These are phyloP conservation scores for Aspergillus affinis DNA, from an alignment of 495 filamentous ascomycete genomes.

Conservation along the genomic window DNA sequence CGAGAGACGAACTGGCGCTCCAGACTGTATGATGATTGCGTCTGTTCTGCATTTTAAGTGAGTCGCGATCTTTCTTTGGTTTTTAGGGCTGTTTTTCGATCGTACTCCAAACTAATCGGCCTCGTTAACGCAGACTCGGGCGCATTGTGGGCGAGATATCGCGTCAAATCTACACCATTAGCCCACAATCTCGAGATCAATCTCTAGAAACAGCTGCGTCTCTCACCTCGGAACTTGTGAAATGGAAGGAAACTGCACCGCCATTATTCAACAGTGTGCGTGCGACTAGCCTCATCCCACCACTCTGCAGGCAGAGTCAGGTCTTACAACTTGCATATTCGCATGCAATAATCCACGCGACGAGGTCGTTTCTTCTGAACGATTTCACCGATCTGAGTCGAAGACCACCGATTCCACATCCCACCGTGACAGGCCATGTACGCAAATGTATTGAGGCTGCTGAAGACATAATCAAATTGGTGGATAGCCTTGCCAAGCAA, in stretches of 20 bases:
- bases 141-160: slow-evolving; percentile 47
- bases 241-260: slow-evolving; percentile 44
- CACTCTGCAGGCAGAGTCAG: slow-evolving; percentile 54
- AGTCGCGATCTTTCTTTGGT: slow-evolving; percentile 4
- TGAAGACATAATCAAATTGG: slow-evolving; percentile 38
- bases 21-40: slow-evolving; percentile 49
- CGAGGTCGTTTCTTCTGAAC: slow-evolving; percentile 55
- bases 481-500: slow-evolving; percentile 40
- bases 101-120: slow-evolving; percentile 1
- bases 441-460: slow-evolving; percentile 47
- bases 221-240: slow-evolving; percentile 36
- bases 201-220: slow-evolving; percentile 41
- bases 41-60: slow-evolving; percentile 47
- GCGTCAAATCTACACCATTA: slow-evolving; percentile 49
- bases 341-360: slow-evolving; percentile 55
- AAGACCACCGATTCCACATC: slow-evolving; percentile 31
- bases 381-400: slow-evolving; percentile 49
- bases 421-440: slow-evolving; percentile 35
- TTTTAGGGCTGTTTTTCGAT: not conserved
- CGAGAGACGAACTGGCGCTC: slow-evolving; percentile 29
- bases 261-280: slow-evolving; percentile 46
- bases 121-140: slow-evolving; percentile 31
- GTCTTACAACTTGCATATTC: slow-evolving; percentile 53
- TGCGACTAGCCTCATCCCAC: slow-evolving; percentile 46
- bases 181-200: slow-evolving; percentile 37